Base-by-base conservation (phyloP, 305 asterid species). In the Vinca major region DNA sequence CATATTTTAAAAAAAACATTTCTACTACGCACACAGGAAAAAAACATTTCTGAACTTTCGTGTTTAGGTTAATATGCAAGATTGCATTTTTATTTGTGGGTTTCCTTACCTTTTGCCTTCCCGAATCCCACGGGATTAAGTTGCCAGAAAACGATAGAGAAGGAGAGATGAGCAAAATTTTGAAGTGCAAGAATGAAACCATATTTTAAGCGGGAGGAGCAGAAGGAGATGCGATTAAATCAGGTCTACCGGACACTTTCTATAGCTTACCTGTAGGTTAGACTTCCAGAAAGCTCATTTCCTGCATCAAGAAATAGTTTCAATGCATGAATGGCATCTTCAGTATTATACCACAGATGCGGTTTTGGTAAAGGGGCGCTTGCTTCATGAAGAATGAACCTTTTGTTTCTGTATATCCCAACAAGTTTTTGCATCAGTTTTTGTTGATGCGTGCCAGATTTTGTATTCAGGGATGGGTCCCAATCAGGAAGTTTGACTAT, bases 401-500 rank as follows among this genome's bases (percentile, higher is more conserved):
- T 84, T 79, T 88, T 76, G 70, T 69, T 80, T 66, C 73, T 74
- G 56, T 76, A 73, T 50, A 51, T 55, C n/a, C 75, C 78, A 21
- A 58, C 54, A 77, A 76, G 78, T 47, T 77, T 78, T 56, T 80
- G 88, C 82, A 64, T 79, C 75, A 60, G 63, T 54, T 75, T 75
- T 69, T 74, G 64, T 74, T 67, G 69, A 62, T 75, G 75, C 63
- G 65, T 39, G 79, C 56, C 71, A 64, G 71, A 73, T 69, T 64
- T 78, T 40, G 51, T 51, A 72, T 71, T 62, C 54, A 62, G 73
- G 0, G 88, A 83, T 63, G 97, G 97, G 80, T 89, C 89, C 95
- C 94, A 88, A 76, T 90, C 97, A 14, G 98, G 98, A 75, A 93
- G 85, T 72, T 88, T 74, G 43, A 87, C 97, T 66, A 93, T 89